Conservation (phyloP, 2,329 filamentous ascomycete species). For the Elsinoe perseae region DNA sequence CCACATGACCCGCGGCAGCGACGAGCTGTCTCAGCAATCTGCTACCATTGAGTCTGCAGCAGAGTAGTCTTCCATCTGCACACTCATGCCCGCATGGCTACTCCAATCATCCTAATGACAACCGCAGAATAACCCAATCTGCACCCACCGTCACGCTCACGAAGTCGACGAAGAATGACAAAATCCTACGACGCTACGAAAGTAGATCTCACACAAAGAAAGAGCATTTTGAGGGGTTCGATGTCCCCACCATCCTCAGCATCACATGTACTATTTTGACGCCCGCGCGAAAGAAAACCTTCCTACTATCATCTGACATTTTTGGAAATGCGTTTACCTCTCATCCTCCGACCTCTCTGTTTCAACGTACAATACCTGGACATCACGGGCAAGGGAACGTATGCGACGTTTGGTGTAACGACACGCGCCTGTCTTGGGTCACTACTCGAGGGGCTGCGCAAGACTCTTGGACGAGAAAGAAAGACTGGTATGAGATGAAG, state of each 20-base stretch:
- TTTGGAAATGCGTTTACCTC: slow-evolving; percentile 1
- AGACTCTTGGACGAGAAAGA: not conserved
- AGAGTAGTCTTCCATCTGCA: slow-evolving; percentile 3
- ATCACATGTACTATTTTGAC: slow-evolving; percentile 16
- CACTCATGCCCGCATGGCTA: not conserved
- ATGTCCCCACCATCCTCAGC: slow-evolving; percentile 18
- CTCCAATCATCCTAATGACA: not conserved
- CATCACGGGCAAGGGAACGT: not conserved
- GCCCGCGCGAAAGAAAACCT: not conserved
- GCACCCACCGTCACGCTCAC: slow-evolving; percentile 17
- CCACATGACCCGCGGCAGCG: slow-evolving; percentile 54
- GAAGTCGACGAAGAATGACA: slow-evolving; percentile 22
- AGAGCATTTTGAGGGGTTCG: slow-evolving; percentile 17
- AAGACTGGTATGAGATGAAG: slow-evolving; percentile 12
- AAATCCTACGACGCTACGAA: slow-evolving; percentile 21
- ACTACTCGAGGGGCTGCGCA: not conserved
- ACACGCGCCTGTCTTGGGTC: not conserved
- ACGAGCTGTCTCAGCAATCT: slow-evolving; percentile 54
- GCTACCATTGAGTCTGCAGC: slow-evolving; percentile 41
- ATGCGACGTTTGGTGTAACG: not conserved
- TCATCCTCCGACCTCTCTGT: not conserved
- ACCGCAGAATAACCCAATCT: not conserved
- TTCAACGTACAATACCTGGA: not conserved
- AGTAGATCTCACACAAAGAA: slow-evolving; percentile 19
- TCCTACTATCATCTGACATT: slow-evolving; percentile 5